These are phyloP conservation scores for Selenicereus undatus DNA, from an alignment of 148 eudicot genomes.

Conservation along the genomic window DNA sequence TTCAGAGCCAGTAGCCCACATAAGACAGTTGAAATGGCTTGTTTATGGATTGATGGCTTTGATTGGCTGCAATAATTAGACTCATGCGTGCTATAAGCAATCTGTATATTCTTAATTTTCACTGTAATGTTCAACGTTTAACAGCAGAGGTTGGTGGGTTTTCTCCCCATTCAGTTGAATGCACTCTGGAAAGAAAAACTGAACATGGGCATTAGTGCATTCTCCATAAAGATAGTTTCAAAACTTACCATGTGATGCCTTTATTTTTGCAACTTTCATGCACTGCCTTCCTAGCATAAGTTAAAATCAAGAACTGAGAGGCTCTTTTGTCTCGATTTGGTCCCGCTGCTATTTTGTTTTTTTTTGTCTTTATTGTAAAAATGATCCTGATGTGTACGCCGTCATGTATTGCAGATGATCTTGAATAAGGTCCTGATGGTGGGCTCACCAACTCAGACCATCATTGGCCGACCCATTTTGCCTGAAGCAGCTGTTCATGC, in stretches of 20 bases:
- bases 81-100: not conserved
- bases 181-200: not conserved
- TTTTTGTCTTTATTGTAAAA: not conserved
- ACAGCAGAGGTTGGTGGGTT: not conserved
- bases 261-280: not conserved
- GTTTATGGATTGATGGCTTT: not conserved
- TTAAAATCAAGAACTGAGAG: no score
- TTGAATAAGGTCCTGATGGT: slow-evolving; percentile 81
- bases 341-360: not conserved
- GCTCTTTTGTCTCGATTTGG: not conserved
- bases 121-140: not conserved
- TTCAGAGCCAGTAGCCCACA: not conserved
- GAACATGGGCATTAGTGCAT: not conserved
- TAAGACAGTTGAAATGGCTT: not conserved
- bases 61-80: not conserved
- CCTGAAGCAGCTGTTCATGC: slow-evolving; percentile 89
- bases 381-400: not conserved
- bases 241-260: not conserved
- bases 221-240: not conserved
- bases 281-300: not conserved
- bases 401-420: slow-evolving; percentile 53
- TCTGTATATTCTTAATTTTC: not conserved
- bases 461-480: slow-evolving; percentile 84
- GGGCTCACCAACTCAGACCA: slow-evolving; percentile 78
- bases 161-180: not conserved